phyloP scores from a whole-genome alignment of 2,329 filamentous ascomycete genomes.

The Ophiostoma quercus region DNA sequence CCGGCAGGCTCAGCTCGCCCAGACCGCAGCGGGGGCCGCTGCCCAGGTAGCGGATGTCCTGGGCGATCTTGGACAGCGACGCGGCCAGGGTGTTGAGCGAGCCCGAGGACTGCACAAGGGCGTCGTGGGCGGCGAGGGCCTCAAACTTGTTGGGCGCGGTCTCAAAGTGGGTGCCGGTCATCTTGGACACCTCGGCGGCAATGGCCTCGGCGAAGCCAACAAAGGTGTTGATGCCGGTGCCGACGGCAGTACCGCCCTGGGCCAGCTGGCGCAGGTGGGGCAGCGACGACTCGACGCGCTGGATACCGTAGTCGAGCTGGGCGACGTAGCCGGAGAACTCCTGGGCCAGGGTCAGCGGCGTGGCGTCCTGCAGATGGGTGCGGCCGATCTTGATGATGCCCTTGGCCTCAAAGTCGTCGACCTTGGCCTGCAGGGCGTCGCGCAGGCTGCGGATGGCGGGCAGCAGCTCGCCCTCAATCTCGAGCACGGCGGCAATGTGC shows the following conservation, averaged over 20 bases:
- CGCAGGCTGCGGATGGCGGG: constrained; percentile 78
- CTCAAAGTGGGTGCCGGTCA: constrained; percentile 89
- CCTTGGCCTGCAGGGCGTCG: constrained; percentile 79
- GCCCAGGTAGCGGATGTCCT: constrained; percentile 95
- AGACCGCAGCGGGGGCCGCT: constrained; percentile 93
- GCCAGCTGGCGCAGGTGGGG: constrained; percentile 82
- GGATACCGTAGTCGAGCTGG: constrained; percentile 85
- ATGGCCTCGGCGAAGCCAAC: constrained; percentile 92
- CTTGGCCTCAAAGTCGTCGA: constrained; percentile 74
- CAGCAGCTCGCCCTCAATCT: constrained; percentile 79
- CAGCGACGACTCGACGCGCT: constrained; percentile 75
- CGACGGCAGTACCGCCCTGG: constrained; percentile 94
- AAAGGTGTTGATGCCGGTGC: constrained; percentile 96
- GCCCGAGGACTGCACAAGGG: constrained; percentile 89
- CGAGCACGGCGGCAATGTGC: constrained; percentile 96
- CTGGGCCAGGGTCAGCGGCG: constrained; percentile 88
- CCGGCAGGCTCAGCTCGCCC: constrained; percentile 85
- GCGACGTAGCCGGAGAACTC: constrained; percentile 97
- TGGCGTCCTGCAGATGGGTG: constrained; percentile 96
- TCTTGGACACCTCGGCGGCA: constrained; percentile 81
- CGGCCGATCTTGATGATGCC: constrained; percentile 98
- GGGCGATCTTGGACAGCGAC: constrained; percentile 95
- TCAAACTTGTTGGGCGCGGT: constrained; percentile 99
- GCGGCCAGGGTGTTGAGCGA: constrained; percentile 86
- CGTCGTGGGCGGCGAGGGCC: constrained; percentile 90